phyloP scores from a whole-genome alignment of 805 yeast genomes.

The Ogataea polymorpha region DNA sequence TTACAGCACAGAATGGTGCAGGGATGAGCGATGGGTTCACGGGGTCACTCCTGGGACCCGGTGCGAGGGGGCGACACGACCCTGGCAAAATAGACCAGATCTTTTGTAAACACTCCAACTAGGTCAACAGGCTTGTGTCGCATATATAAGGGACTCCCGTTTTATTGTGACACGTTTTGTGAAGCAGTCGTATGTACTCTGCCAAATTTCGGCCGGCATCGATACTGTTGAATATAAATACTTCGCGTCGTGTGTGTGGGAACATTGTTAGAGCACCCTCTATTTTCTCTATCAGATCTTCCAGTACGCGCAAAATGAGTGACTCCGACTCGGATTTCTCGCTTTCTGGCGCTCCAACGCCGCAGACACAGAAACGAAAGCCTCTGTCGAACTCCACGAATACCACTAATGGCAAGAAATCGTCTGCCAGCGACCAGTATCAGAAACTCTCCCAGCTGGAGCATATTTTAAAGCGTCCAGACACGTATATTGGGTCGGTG shows the following conservation, averaged over 20 bases:
- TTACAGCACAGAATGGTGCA: background rate
- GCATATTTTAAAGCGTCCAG: slow-evolving; percentile 95
- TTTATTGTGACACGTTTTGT: slow-evolving; percentile 3
- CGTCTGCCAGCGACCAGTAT: slow-evolving; percentile 65
- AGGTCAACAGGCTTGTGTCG: background rate
- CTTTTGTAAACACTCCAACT: slow-evolving; percentile 1
- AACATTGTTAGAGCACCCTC: slow-evolving; percentile 2
- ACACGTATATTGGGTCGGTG: slow-evolving; percentile 93
- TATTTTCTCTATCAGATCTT: background rate
- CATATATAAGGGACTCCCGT: background rate
- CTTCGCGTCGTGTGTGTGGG: slow-evolving; percentile 11
- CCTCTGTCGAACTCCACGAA: slow-evolving; percentile 36
- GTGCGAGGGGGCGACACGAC: slow-evolving; percentile 7
- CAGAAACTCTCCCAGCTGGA: slow-evolving; percentile 94
- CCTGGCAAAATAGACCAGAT: background rate
- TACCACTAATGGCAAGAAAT: slow-evolving; percentile 16
- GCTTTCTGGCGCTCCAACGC: slow-evolving; percentile 9
- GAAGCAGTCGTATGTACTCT: slow-evolving; percentile 8
- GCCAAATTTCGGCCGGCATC: slow-evolving; percentile 11
- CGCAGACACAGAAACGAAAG: slow-evolving; percentile 24
- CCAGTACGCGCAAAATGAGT: slow-evolving; percentile 10
- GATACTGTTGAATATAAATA: slow-evolving; percentile 3
- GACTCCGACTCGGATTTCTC: slow-evolving; percentile 12
- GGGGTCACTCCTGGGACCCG: too few species aligned
- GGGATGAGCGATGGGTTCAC: background rate